phyloP scores from a whole-genome alignment of 306 rosid species.

The Sophora flavescens region DNA sequence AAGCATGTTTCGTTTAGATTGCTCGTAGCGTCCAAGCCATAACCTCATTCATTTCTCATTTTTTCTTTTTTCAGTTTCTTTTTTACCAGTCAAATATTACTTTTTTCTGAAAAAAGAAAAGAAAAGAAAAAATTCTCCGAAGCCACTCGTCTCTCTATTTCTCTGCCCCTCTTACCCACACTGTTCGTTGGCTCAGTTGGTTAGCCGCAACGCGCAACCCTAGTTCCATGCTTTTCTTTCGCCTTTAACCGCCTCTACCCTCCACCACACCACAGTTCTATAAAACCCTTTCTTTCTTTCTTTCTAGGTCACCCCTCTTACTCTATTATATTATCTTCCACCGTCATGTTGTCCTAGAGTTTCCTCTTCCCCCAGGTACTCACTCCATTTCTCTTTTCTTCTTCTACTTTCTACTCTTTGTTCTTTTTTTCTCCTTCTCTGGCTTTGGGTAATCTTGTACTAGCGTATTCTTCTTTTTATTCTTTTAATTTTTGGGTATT shows the following conservation, averaged over 20 bases:
- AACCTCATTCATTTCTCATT: neutral
- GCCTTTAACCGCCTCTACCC: neutral
- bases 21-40: neutral
- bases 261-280: neutral
- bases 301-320: no score
- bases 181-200: conserved; percentile 33
- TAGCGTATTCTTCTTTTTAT: neutral
- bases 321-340: no score
- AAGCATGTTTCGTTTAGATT: conserved; percentile 8
- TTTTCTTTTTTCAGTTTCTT: no score
- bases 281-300: conserved; percentile 30
- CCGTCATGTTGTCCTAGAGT: conserved; percentile 29
- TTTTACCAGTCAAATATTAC: conserved; percentile 47
- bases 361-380: conserved; percentile 29
- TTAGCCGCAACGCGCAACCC: conserved; percentile 46
- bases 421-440: neutral
- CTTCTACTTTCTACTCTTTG: neutral
- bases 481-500: neutral
- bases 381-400: neutral
- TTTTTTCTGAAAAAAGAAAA: neutral
- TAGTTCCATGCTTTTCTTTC: neutral
- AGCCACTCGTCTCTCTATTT: neutral
- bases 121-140: no score
- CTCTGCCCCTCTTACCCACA: neutral
- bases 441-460: neutral